phyloP scores from a whole-genome alignment of 352 stramenopile genomes.

The Halophytophthora batemanensis region DNA sequence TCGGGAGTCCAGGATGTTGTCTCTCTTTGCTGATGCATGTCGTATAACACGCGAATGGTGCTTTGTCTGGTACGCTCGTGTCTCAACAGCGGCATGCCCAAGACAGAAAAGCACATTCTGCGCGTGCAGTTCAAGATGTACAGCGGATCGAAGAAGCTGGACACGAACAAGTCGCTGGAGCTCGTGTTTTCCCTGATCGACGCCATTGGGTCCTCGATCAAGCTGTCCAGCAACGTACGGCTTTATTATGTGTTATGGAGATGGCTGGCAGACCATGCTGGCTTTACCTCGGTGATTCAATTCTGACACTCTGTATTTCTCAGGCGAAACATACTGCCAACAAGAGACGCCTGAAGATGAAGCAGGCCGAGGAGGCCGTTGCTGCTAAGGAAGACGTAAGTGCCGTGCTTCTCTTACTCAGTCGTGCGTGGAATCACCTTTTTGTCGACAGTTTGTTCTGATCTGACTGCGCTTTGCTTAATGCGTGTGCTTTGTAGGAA shows the following conservation, averaged over 20 bases:
- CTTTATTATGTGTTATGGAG: not conserved
- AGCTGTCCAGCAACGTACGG: conserved; percentile 71
- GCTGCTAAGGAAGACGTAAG: conserved; percentile 30
- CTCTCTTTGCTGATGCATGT: not conserved
- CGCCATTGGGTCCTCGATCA: conserved; percentile 64
- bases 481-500: conserved; percentile 26
- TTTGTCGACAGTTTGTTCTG: not conserved
- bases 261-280: not conserved
- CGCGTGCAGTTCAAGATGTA: conserved; percentile 61
- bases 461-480: not conserved
- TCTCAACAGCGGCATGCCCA: conserved; percentile 56
- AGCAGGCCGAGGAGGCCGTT: conserved; percentile 40
- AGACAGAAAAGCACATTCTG: conserved; percentile 56
- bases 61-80: not conserved
- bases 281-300: not conserved
- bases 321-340: conserved; percentile 73
- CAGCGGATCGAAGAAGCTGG: conserved; percentile 59
- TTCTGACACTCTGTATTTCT: not conserved
- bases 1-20: not conserved
- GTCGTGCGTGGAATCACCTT: not conserved
- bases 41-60: not conserved
- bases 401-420: not conserved
- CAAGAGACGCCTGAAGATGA: conserved; percentile 71
- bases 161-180: conserved; percentile 40
- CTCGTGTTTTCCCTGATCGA: conserved; percentile 60